phyloP scores from a whole-genome alignment of 2,329 filamentous ascomycete species.

The Diaporthe sp. region DNA sequence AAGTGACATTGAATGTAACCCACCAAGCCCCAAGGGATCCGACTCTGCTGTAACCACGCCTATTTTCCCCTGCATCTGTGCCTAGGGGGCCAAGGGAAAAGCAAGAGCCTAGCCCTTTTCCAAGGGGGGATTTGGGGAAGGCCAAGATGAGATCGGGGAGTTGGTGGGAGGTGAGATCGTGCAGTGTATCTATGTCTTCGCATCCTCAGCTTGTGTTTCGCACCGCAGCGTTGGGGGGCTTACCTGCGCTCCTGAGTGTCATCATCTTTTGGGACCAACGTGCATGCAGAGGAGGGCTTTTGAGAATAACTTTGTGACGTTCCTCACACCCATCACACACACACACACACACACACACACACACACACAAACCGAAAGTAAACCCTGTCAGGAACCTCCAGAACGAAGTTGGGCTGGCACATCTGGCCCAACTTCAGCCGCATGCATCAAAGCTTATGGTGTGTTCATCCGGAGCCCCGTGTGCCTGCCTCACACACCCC shows the following conservation, averaged over 20 bases:
- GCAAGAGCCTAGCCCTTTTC: background rate
- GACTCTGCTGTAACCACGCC: conserved; percentile 19
- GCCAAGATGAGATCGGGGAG: background rate
- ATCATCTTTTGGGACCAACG: background rate
- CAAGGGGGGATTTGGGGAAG: background rate
- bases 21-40: conserved; percentile 8
- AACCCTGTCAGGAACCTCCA: background rate
- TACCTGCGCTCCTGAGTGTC: background rate
- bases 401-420: background rate
- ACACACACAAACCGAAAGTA: background rate
- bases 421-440: background rate
- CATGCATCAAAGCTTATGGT: background rate
- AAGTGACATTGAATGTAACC: conserved; percentile 19
- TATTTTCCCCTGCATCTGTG: background rate
- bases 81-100: background rate
- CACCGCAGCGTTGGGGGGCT: background rate
- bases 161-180: background rate
- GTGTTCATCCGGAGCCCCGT: background rate
- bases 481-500: background rate
- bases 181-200: background rate
- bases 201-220: background rate
- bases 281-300: background rate
- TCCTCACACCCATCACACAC: background rate
- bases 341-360: no score
- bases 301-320: background rate